Evolutionary conservation across 2,329 filamentous ascomycete species (phyloP), one percentile per base, ranked within the genome.

Genomic region (Claviceps sp.): DNA sequence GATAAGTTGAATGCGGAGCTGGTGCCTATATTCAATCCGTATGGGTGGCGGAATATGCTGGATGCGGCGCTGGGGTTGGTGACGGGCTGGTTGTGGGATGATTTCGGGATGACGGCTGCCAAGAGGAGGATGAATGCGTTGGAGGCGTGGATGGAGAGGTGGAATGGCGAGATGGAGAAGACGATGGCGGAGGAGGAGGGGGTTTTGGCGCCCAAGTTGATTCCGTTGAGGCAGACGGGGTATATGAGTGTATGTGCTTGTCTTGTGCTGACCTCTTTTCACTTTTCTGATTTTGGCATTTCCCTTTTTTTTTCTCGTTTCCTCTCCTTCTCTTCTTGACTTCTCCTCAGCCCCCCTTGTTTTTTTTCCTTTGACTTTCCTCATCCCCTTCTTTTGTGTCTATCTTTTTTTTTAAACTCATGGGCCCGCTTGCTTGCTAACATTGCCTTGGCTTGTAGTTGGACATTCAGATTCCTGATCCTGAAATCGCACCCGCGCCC

Each of bases 81-180:
- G 37, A 97, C 93, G 0, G 87, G 91, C 22, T 98, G 90, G 87
- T 62, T 97, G 37, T 97, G 89, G 89, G 93, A 98, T 54, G 91
- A 97, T 63, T 61, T 91, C 22, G 89, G 91, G 1, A 69, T 88
- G 38, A 87, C 87, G 3, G 81, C 77, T 8, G 78, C 85, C 54
- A 97, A 97, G 71, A 72, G 74, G 22, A 77, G 83, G 52, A 66
- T 95, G 46, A 77, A 75, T 52, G 75, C 71, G 9, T 70, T 96
- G 18, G 93, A 98, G 68, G 67, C 66, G 40, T 95, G 87, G 82
- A 78, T 98, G 51, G 86, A 94, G 57, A 76, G 81, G 54, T 96
- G 91, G 90, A 98, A 98, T 65, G 64, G 66, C 8, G 79, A 87
- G 55, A 79, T 82, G 75, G 79, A 81, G 61, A 77, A 76, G 63